Evolutionary conservation across 2,329 filamentous ascomycete genomes (phyloP).

Genomic region (Neonectria faginata): DNA sequence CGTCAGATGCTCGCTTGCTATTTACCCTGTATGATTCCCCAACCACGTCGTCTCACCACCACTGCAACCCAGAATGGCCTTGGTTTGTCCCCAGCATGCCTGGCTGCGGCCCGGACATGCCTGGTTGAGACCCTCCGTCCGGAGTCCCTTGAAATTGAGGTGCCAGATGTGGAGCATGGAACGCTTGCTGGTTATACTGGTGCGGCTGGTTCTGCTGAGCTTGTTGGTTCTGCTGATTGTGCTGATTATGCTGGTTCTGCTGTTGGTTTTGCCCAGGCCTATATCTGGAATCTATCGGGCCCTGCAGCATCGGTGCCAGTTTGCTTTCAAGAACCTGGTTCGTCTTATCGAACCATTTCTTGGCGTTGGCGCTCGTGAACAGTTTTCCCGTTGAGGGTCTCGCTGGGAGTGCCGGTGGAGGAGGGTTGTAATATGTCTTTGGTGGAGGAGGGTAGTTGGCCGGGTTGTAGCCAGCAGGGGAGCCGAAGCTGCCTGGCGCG

Average conservation of each 20-base stretch:
- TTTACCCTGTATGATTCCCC: not conserved
- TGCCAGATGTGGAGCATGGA: conserved; percentile 38
- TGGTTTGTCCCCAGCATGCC: conserved; percentile 24
- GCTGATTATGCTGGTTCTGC: conserved; percentile 20
- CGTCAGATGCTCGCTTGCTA: not conserved
- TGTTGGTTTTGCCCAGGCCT: conserved; percentile 30
- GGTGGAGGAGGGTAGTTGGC: conserved; percentile 49
- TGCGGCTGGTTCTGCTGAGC: conserved; percentile 21
- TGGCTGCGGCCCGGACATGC: conserved; percentile 18
- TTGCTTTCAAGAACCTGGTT: conserved; percentile 51
- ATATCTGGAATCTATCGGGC: conserved; percentile 25
- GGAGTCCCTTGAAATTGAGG: conserved; percentile 38
- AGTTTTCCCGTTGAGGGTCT: conserved; percentile 41
- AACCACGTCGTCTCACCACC: conserved; percentile 1
- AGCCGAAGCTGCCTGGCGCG: conserved; percentile 31
- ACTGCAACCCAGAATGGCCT: conserved; percentile 6
- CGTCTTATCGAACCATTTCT: conserved; percentile 53
- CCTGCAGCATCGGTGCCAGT: conserved; percentile 48
- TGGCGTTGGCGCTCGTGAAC: conserved; percentile 50
- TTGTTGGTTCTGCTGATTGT: not conserved
- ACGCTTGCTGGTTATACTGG: conserved; percentile 17
- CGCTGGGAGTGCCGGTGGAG: conserved; percentile 37
- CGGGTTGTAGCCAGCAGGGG: conserved; percentile 41
- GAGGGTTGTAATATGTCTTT: conserved; percentile 47
- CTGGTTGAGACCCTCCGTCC: conserved; percentile 24